phyloP scores from a whole-genome alignment of 2,329 filamentous ascomycete species.

The Colletotrichum karsti region DNA sequence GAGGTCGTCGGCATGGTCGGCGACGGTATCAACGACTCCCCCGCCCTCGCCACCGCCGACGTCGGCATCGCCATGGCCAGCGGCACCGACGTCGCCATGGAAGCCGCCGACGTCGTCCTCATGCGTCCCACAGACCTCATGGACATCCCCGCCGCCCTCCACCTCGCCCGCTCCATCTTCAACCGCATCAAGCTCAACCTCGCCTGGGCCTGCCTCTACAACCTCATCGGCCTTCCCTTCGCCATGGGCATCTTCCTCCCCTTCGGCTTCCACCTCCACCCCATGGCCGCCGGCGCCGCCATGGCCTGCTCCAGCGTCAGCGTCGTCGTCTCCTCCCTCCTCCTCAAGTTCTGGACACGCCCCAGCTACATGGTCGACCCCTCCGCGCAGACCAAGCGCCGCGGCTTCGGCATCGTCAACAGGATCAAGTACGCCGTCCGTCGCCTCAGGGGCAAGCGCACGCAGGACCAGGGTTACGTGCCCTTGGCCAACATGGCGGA shows the following conservation, averaged over 20 bases:
- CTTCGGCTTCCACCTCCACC: constrained; percentile 86
- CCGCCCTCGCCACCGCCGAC: constrained; percentile 90
- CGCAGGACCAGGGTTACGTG: constrained; percentile 66
- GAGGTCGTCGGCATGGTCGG: constrained; percentile 95
- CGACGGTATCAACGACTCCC: constrained; percentile 98
- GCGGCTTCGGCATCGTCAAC: constrained; percentile 51
- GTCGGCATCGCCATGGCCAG: constrained; percentile 93
- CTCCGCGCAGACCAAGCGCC: constrained; percentile 65
- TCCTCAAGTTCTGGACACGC: constrained; percentile 86
- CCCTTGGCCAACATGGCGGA: constrained; percentile 62
- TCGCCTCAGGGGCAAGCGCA: constrained; percentile 43
- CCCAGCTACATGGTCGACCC: constrained; percentile 87
- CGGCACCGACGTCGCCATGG: constrained; percentile 97
- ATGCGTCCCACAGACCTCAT: constrained; percentile 94
- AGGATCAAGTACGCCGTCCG: constrained; percentile 51
- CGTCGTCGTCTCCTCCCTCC: constrained; percentile 84
- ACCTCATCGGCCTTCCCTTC: constrained; percentile 88
- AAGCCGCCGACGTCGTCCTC: constrained; percentile 93
- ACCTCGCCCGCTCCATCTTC: constrained; percentile 87
- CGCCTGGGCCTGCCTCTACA: constrained; percentile 93
- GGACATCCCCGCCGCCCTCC: constrained; percentile 87
- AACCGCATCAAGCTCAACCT: constrained; percentile 93
- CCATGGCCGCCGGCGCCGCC: constrained; percentile 92
- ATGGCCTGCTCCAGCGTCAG: constrained; percentile 93
- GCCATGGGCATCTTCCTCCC: constrained; percentile 97